Conservation (phyloP, 257 asterid species). For the Perilla frutescens region DNA sequence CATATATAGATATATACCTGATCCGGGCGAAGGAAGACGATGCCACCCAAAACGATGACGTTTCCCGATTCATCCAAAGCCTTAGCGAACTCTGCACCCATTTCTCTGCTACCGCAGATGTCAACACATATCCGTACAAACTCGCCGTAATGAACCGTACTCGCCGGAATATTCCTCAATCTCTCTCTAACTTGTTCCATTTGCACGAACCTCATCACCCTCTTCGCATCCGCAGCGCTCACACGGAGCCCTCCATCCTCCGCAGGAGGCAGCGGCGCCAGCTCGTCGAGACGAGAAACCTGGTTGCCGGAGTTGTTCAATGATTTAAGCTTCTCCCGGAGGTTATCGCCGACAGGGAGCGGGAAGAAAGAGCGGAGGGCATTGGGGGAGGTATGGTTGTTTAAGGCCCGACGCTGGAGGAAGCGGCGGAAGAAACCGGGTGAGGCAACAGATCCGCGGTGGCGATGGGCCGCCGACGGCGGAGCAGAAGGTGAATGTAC, state of each 20-base stretch:
- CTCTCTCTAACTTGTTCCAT: constrained; percentile 51
- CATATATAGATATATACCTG: constrained; percentile 50
- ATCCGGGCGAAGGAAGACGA: constrained; percentile 77
- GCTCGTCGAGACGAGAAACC: constrained; percentile 41
- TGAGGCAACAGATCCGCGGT: constrained; percentile 39
- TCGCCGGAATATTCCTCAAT: constrained; percentile 59
- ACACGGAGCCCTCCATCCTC: constrained; percentile 34
- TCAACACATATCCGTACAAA: constrained; percentile 59
- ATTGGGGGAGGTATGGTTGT: constrained; percentile 49
- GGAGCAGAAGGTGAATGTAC: constrained; percentile 7
- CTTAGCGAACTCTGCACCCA: constrained; percentile 66
- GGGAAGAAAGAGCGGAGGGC: constrained; percentile 57
- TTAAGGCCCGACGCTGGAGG: constrained; percentile 61
- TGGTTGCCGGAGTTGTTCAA: constrained; percentile 44
- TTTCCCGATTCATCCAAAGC: constrained; percentile 71
- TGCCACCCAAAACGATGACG: constrained; percentile 78
- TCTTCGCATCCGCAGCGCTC: constrained; percentile 56
- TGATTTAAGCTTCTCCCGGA: constrained; percentile 59
- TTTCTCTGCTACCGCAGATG: constrained; percentile 47
- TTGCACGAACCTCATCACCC: constrained; percentile 56
- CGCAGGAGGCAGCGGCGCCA: constrained; percentile 34
- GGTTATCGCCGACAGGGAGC: constrained; percentile 67
- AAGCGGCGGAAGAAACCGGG: constrained; percentile 49
- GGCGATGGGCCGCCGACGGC: constrained; percentile 37
- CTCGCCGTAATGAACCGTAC: constrained; percentile 58